phyloP scores from a whole-genome alignment of 1,284 basidiomycete genomes.

The Microbotryum intermedium region DNA sequence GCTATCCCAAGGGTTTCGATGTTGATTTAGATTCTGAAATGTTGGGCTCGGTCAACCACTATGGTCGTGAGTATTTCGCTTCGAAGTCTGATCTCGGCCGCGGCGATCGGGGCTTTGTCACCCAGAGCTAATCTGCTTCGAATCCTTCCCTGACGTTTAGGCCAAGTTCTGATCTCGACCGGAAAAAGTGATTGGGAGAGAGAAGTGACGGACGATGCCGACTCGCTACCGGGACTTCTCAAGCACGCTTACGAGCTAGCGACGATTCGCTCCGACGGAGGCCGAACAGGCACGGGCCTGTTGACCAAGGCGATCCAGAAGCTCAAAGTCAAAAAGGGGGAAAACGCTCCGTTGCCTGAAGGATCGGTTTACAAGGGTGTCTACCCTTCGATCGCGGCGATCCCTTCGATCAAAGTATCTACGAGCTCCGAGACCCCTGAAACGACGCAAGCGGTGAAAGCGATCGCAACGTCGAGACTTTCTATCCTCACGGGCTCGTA shows the following conservation, averaged over 20 bases:
- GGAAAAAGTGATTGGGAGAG: constrained; percentile 50
- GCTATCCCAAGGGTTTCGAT: constrained; percentile 22
- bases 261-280: not conserved
- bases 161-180: constrained; percentile 72
- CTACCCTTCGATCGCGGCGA: not conserved
- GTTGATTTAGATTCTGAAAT: constrained; percentile 39
- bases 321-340: constrained; percentile 22
- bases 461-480: constrained; percentile 49
- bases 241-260: constrained; percentile 1
- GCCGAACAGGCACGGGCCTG: not conserved
- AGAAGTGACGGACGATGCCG: constrained; percentile 19
- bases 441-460: constrained; percentile 43
- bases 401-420: no score
- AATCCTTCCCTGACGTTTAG: not conserved
- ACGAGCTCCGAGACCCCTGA: no score
- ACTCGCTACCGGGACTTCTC: constrained; percentile 7
- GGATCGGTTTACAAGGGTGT: constrained; percentile 1
- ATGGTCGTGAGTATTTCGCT: constrained; percentile 51
- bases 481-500: constrained; percentile 76
- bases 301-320: constrained; percentile 24
- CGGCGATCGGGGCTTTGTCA: not conserved
- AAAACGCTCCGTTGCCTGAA: constrained; percentile 5
- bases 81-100: constrained; percentile 9
- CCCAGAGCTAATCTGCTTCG: not conserved
- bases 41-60: constrained; percentile 72